Evolutionary conservation across 306 rosid genomes (phyloP).

Genomic region (Datisca glomerata): DNA sequence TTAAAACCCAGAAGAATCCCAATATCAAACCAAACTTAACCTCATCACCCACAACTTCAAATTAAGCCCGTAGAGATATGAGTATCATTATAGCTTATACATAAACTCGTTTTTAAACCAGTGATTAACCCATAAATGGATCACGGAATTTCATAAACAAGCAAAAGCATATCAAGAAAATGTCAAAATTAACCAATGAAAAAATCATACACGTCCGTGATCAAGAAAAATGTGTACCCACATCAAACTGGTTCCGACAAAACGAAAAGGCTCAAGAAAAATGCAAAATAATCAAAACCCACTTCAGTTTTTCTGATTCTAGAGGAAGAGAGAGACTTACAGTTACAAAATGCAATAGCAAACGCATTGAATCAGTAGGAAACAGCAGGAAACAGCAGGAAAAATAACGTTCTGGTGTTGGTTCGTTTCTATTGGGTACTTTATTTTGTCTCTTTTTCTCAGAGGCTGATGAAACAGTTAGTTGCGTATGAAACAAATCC

Average conservation of each 20-base stretch:
- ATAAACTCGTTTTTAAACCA: background rate
- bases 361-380: constrained; percentile 16
- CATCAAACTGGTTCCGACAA: too few species aligned
- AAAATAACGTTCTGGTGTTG: constrained; percentile 15
- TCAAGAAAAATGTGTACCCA: background rate
- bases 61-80: background rate
- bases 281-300: background rate
- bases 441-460: constrained; percentile 26
- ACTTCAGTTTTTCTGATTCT: background rate
- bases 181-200: background rate
- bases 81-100: background rate
- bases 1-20: constrained; percentile 1
- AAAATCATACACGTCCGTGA: constrained; percentile 2
- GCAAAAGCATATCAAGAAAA: background rate
- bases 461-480: constrained; percentile 13
- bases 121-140: background rate
- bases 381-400: too few species aligned
- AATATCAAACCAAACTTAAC: too few species aligned
- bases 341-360: background rate
- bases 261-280: background rate
- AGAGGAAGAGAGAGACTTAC: constrained; percentile 16
- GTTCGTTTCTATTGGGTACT: constrained; percentile 18
- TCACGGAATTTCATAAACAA: too few species aligned
- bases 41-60: background rate
- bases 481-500: constrained; percentile 18